These are phyloP conservation scores for Coemansia sp. DNA, from an alignment of 192 early-diverging fungal species.

Conservation along the genomic window DNA sequence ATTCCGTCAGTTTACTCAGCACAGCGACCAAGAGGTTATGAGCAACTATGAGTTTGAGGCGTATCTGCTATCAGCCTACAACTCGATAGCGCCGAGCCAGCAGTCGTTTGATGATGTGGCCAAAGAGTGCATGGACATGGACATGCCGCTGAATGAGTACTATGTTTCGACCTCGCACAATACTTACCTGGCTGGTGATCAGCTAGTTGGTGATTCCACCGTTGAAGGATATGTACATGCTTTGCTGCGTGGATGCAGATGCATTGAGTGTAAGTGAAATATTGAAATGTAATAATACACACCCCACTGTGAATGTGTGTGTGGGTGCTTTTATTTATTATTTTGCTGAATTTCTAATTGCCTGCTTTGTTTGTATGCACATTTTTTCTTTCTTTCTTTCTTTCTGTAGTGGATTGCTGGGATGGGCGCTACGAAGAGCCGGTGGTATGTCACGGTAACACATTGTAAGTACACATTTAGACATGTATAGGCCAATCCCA, in stretches of 20 bases:
- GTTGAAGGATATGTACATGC: conserved; percentile 87
- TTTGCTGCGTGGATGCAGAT: conserved; percentile 80
- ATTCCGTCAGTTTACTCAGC: conserved; percentile 27
- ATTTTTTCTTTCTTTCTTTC: conserved; percentile 2
- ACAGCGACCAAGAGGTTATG: conserved; percentile 18
- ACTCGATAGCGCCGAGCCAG: conserved; percentile 7
- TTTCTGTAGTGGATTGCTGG: conserved; percentile 78
- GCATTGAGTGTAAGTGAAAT: conserved; percentile 66
- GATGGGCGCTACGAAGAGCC: conserved; percentile 77
- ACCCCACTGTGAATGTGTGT: background rate
- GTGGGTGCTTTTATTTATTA: background rate
- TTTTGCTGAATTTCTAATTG: background rate
- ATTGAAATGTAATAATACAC: no score
- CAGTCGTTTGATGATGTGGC: background rate
- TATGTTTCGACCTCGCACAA: conserved; percentile 88
- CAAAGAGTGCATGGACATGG: conserved; percentile 25
- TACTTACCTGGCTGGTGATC: conserved; percentile 84
- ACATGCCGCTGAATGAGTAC: conserved; percentile 70
- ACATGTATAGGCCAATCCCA: background rate
- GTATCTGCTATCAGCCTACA: conserved; percentile 36
- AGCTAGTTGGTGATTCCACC: conserved; percentile 71
- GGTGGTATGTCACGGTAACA: conserved; percentile 78
- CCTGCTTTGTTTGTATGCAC: conserved; percentile 7
- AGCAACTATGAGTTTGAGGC: conserved; percentile 41
- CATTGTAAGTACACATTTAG: conserved; percentile 55